Percentiles rank a stretch among this genome's conserved stretches.
phyloP scores from a whole-genome alignment of 768 basidiomycete genomes.

The Lactarius hengduanensis region DNA sequence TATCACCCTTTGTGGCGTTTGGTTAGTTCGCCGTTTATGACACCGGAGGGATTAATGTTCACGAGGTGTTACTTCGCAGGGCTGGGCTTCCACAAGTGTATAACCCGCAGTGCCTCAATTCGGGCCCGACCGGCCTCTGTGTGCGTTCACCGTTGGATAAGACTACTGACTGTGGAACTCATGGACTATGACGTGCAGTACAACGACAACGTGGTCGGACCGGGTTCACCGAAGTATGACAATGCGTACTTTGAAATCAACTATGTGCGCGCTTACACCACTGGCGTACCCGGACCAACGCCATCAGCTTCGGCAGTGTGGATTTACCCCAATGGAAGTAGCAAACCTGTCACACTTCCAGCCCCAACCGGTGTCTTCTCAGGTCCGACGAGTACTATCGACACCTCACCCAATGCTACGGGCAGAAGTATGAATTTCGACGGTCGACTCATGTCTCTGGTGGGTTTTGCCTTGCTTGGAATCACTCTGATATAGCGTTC shows the following conservation, averaged over 20 bases:
- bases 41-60: background rate
- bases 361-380: conserved; percentile 15
- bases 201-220: conserved; percentile 53
- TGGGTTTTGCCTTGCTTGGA: conserved; percentile 9
- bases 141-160: conserved; percentile 34
- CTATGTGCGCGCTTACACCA: conserved; percentile 60
- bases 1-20: conserved; percentile 56
- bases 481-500: background rate
- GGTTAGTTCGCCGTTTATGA: conserved; percentile 36
- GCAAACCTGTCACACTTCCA: conserved; percentile 5
- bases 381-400: background rate
- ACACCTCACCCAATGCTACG: conserved; percentile 1
- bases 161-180: background rate
- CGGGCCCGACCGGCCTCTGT: conserved; percentile 43
- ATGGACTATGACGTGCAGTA: conserved; percentile 37
- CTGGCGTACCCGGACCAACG: conserved; percentile 30
- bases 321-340: conserved; percentile 12
- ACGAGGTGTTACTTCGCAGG: conserved; percentile 35
- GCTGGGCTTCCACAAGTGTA: conserved; percentile 52
- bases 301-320: conserved; percentile 22
- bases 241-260: conserved; percentile 66
- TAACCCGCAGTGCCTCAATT: conserved; percentile 41
- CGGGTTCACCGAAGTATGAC: conserved; percentile 55
- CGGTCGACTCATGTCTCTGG: background rate
- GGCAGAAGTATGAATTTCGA: background rate